Base-by-base conservation (phyloP, 352 stramenopile species). In the Elongisporangium prolatum region DNA sequence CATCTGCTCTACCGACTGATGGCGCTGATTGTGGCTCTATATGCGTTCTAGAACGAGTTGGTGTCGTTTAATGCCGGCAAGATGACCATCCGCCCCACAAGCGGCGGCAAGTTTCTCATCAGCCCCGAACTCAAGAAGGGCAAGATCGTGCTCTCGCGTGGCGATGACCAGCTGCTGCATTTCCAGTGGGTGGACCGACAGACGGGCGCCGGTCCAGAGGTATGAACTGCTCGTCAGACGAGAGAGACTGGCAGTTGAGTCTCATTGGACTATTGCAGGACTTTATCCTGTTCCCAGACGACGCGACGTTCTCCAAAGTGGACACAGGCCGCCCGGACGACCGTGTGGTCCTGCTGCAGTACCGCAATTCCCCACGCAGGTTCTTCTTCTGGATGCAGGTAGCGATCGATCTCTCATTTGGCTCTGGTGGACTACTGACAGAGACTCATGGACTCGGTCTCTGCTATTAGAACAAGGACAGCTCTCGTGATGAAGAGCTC, bases 321-420 rank as follows among this genome's bases (percentile, higher is more conserved):
- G 74, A 97, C 72, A 98, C 92, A 5, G 91, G 91, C 21, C 80
- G 84, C 20, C 63, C 77, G 3, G 59, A 75, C 14, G 92, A 98
- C 65, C 86, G 92, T 52, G 92, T 98, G 21, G 97, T 90, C 66
- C 69, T 97, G 53, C 66, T 98, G 60, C 89, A 98, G 74, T 97
- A 97, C 82, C 95, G 96, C 67, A 93, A 91, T 68, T 95, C 83
- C 58, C 83, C 82, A 8, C 86, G 91, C 17, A 87, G 91, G 20
- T 97, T 98, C 71, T 97, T 98, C 70, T 98, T 97, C 69, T 98
- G 92, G 92, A 97, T 97, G 89, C 92, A 97, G 83, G 88, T 90
- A 25, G 44, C 40, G 9, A 16, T 3, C 20, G 4, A 25, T 44
- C 17, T 50, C 8, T 50, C 4, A n/a, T n/a, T n/a, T 47, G 9